Base-by-base conservation (phyloP, 495 filamentous ascomycete genomes). In the Aspergillus affinis region DNA sequence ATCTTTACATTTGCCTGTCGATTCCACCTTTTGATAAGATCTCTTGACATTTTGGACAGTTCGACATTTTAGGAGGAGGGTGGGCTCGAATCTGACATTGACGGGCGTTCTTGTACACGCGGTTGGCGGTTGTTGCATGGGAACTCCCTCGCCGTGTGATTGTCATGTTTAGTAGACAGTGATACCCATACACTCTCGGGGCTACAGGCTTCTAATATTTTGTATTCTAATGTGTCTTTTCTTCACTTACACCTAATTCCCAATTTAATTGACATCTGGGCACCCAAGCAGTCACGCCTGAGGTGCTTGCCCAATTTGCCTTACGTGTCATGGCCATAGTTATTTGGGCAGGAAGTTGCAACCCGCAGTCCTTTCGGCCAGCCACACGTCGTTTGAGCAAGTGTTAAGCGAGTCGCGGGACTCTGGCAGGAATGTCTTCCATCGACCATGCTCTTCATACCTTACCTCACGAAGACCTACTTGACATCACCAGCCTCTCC, bases 171-270 rank as follows among this genome's bases (percentile, higher is more conserved):
- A 21, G 46, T 60, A 67, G 61, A 62, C 61, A 62, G 59, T 64
- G 65, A 67, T 67, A 67, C 61, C 65, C 65, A 60, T 54, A 49
- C 53, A 48, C 61, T 44, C 27, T 48, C 57, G 29, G 48, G 23
- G 32, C n/a, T 49, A 17, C 46, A 30, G 10, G 27, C 19, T 32
- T 48, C 26, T 26, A 20, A 36, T 12, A 4, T 21, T 30, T 48
- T 36, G 29, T 30, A 32, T 17, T 15, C 36, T 13, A 6, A 45
- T 55, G 50, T n/a, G 27, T 41, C 12, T 15, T 15, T 12, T 41
- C 36, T 41, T 17, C 1, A 17, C 6, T 15, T 41, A 1, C 13
- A 32, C 29, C 10, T 32, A 32, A 32, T 41, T 15, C 12, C 9
- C 12, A 10, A 15, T 41, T 10, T 1, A 15, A 41, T 41, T 41